Base-by-base conservation (phyloP, 176 grass and related monocot species). In the Carex myosuroides region DNA sequence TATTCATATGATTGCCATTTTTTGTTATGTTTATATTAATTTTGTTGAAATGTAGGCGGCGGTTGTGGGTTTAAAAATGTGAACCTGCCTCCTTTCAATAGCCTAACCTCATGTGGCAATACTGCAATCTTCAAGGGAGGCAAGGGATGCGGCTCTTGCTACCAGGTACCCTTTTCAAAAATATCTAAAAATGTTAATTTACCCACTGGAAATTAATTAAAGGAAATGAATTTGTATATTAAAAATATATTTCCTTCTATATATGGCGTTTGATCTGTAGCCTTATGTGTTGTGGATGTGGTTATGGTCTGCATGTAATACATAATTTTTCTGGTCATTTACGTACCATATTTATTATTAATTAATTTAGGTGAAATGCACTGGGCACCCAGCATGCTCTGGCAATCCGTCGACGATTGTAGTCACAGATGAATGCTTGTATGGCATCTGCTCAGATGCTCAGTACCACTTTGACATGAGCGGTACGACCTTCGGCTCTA, bases 381-480 rank as follows among this genome's bases (percentile, higher is more conserved):
- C 0, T 0, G 91, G 86, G 46, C 86, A 97, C 65, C 24, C 39
- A 0, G 75, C 94, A 7, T 94, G 92, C 90, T 94, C 92, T 7
- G 88, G 92, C 2, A 17, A 53, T 12, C 6, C 83, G 44, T 89
- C 91, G 85, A 94, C 87, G 54, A 87, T 97, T 55, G 81, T 88
- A 81, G 89, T 92, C 70, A 97, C 94, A 20, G 92, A 97, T 89
- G 90, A 87, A 74, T 94, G 93, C 88, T 91, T 92, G 92, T 85
- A 89, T 84, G 90, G 92, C 6, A 76, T 90, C 39, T 88, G 82
- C 72, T 79, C 83, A 3, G 62, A 80, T 35, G 81, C 88, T 3
- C 61, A 30, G 33, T 89, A n/a, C 85, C 94, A 97, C 83, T 94
- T 97, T 87, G 94, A 94, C 83, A 91, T 97, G 80, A 97, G 94